Evolutionary conservation across 805 yeast genomes (phyloP).

Genomic region (Lachancea meyersii): DNA sequence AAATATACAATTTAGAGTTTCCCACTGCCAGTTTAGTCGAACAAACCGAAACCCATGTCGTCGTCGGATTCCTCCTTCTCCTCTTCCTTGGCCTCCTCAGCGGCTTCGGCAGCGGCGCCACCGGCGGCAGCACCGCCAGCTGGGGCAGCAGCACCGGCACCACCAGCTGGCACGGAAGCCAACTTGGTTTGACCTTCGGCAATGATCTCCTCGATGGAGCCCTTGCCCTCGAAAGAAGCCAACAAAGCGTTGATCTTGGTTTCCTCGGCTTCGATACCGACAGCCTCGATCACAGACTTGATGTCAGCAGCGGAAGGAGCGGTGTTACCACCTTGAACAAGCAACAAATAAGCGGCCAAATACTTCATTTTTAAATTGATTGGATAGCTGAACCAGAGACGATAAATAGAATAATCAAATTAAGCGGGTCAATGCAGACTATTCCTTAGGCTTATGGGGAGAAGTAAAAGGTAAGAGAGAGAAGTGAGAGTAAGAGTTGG

Average conservation of each 20-base stretch:
- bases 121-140: slow-evolving; percentile 51
- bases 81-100: slow-evolving; percentile 50
- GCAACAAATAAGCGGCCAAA: slow-evolving; percentile 89
- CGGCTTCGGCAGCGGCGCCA: slow-evolving; percentile 50
- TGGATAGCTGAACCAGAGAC: slow-evolving; percentile 5
- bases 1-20: not conserved
- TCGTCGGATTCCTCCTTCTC: slow-evolving; percentile 47
- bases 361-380: slow-evolving; percentile 55
- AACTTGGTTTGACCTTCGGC: slow-evolving; percentile 78
- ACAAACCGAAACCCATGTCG: slow-evolving; percentile 78
- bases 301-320: slow-evolving; percentile 75
- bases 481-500: slow-evolving; percentile 3
- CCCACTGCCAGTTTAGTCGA: slow-evolving; percentile 40
- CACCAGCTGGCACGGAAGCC: slow-evolving; percentile 78
- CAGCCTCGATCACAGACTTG: slow-evolving; percentile 63
- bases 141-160: slow-evolving; percentile 61
- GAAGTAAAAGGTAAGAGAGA: slow-evolving; percentile 2
- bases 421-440: slow-evolving; percentile 36
- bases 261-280: slow-evolving; percentile 76
- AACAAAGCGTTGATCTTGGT: slow-evolving; percentile 65
- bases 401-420: slow-evolving; percentile 33
- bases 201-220: slow-evolving; percentile 59
- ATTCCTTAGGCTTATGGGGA: slow-evolving; percentile 27
- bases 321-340: slow-evolving; percentile 81
- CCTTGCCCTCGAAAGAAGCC: slow-evolving; percentile 72